Evolutionary conservation across 1,139 yeast genomes (phyloP).

Genomic region (Pichia sp.): DNA sequence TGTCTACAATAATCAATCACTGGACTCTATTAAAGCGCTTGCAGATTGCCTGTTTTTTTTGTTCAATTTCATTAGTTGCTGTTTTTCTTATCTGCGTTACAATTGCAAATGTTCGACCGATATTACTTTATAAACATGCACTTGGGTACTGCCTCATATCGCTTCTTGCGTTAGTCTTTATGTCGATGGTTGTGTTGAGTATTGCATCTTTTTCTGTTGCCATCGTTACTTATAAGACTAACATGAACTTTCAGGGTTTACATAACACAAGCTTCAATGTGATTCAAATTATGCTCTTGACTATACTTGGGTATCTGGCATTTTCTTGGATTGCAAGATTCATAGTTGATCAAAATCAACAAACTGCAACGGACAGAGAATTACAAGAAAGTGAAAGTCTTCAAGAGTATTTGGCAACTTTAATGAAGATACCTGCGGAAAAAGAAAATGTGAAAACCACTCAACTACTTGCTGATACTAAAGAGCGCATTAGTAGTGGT

Average conservation of each 20-base stretch:
- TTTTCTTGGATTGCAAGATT: constrained; percentile 2
- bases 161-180: not conserved
- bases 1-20: constrained; percentile 5
- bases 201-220: constrained; percentile 2
- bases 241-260: constrained; percentile 4
- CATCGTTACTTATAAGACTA: constrained; percentile 1
- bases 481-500: too few species aligned
- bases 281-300: constrained; percentile 4
- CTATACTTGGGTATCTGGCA: constrained; percentile 1
- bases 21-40: constrained; percentile 7
- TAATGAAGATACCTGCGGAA: too few species aligned
- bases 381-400: too few species aligned
- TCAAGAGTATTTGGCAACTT: too few species aligned
- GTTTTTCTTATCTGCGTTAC: not conserved
- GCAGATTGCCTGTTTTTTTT: constrained; percentile 7
- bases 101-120: not conserved
- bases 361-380: not conserved
- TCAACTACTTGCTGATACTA: too few species aligned
- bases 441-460: too few species aligned
- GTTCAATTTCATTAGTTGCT: constrained; percentile 2
- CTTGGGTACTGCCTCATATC: not conserved
- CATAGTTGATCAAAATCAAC: not conserved
- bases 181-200: not conserved
- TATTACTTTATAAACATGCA: not conserved
- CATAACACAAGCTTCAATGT: constrained; percentile 6